Evolutionary conservation across 768 basidiomycete genomes (phyloP).

Genomic region (Ramaria sp.): DNA sequence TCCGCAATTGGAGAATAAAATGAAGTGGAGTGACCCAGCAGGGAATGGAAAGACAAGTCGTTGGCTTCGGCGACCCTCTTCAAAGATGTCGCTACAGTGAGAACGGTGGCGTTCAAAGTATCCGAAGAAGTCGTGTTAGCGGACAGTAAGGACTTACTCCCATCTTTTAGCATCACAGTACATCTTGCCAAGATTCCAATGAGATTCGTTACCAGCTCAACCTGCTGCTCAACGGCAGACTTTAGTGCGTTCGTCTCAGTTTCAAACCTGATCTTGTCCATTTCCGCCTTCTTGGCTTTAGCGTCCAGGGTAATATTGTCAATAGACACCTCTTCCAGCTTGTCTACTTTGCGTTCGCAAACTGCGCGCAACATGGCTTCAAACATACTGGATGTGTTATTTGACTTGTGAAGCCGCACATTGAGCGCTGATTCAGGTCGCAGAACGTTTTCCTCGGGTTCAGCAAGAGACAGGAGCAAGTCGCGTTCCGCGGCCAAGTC

Average conservation of each 20-base stretch:
- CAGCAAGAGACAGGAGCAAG: conserved; percentile 54
- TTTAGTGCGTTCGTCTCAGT: conserved; percentile 53
- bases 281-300: conserved; percentile 50
- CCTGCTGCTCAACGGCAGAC: conserved; percentile 52
- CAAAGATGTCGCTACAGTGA: conserved; percentile 41
- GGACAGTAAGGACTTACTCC: conserved; percentile 12
- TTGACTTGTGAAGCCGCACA: conserved; percentile 50
- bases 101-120: conserved; percentile 27
- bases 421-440: conserved; percentile 48
- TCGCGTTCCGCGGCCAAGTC: conserved; percentile 66
- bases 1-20: conserved; percentile 32
- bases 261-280: conserved; percentile 58
- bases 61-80: conserved; percentile 51
- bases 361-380: conserved; percentile 79
- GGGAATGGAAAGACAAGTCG: conserved; percentile 52
- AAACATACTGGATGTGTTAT: conserved; percentile 71
- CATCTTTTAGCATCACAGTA: conserved; percentile 59
- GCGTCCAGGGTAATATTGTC: conserved; percentile 68
- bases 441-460: conserved; percentile 58
- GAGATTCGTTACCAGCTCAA: conserved; percentile 55
- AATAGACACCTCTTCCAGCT: conserved; percentile 57
- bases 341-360: conserved; percentile 68
- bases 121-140: conserved; percentile 3
- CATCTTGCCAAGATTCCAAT: conserved; percentile 74
- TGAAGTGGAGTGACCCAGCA: conserved; percentile 59